Base-by-base conservation (phyloP, 2,329 filamentous ascomycete genomes). In the Verticillium klebahnii region DNA sequence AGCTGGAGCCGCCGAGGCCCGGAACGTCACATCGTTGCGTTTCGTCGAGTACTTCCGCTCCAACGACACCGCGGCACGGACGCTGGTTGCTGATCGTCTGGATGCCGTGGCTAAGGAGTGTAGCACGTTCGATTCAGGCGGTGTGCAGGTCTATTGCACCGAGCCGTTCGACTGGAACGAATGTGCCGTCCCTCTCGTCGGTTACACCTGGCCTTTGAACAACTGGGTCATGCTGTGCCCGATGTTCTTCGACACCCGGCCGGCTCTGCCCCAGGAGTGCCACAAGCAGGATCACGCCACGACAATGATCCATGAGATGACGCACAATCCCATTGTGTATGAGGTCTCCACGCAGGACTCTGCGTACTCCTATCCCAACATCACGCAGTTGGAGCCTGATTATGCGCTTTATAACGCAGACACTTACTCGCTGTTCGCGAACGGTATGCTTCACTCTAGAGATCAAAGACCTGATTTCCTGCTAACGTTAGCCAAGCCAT, bases 11-110 rank as follows among this genome's bases (percentile, higher is more conserved):
- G 68, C 61, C 3, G 67, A 69, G 31, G 68, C 66, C 0, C 59
- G 61, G 1, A 63, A 69, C 37, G 58, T 55, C 5, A 45, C 64
- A 6, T 68, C 67, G 3, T 40, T 61, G 32, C 65, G 65, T 1
- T 69, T 69, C 29, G 64, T 65, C 17, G 68, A 69, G 60, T 68
- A 67, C 54, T 68, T 69, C 64, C 59, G 58, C 25, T 66, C 62
- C 17, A 68, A 69, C 61, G 63, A 64, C 0, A 65, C 65, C 7
- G 59, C 54, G 11, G 63, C 66, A 34, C 64, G 67, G 17, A 56
- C 62, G 54, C 63, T 52, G 4, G 66, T 69, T 2, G 60, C 45
- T 3, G 62, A 63, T 8, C 63, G 68, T 19, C 60, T 68, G 0
- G 63, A 36, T 5, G 67, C 66, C 3, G 65, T 62, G 9, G 66